phyloP scores from a whole-genome alignment of 148 eudicot genomes.

The Chenopodium berlandieri region DNA sequence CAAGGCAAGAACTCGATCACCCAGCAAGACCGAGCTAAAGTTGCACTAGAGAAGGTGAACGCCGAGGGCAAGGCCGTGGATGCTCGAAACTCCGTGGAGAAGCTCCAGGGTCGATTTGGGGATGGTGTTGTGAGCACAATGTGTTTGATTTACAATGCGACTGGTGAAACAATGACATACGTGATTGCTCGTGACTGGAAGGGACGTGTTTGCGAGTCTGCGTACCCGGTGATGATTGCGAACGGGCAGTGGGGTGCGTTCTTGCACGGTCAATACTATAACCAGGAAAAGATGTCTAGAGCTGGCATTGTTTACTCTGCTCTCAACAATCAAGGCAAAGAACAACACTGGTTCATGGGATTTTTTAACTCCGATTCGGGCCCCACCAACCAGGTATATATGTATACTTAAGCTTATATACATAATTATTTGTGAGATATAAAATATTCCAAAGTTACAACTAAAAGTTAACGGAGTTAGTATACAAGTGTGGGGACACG shows the following conservation, averaged over 20 bases:
- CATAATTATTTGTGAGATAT: no score
- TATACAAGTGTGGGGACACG: no score
- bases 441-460: no score
- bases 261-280: background rate
- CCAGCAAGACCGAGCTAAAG: background rate
- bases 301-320: background rate
- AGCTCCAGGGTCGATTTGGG: background rate
- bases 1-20: background rate
- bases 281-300: background rate
- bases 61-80: no score
- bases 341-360: background rate
- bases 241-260: conserved; percentile 12
- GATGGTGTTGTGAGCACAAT: background rate
- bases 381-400: background rate
- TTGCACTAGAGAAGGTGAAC: no score
- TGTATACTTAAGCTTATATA: no score
- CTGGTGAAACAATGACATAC: background rate
- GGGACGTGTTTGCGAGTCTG: background rate
- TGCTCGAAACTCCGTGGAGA: no score
- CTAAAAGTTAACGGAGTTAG: no score
- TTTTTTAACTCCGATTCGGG: background rate
- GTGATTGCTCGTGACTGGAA: background rate
- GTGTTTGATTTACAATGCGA: conserved; percentile 1
- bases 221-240: background rate
- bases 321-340: background rate